Percentiles rank a stretch among this genome's conserved stretches.
phyloP scores from a whole-genome alignment of 768 basidiomycete genomes.

The Termitomyces sp. region DNA sequence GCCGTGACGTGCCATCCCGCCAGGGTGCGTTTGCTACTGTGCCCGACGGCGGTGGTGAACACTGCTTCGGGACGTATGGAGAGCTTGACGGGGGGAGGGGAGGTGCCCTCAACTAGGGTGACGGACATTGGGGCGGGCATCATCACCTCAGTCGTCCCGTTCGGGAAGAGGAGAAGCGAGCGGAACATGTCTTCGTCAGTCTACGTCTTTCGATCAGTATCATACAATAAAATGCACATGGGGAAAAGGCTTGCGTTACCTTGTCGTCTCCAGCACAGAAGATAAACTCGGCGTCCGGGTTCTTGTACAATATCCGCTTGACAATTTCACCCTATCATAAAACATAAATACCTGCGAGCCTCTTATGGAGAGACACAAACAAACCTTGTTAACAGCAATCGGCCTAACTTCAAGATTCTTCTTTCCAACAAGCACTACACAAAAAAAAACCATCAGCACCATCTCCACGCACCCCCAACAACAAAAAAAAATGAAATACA shows the following conservation, averaged over 20 bases:
- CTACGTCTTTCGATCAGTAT: constrained; percentile 27
- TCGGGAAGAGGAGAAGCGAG: constrained; percentile 60
- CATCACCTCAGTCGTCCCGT: constrained; percentile 29
- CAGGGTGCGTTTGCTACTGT: constrained; percentile 81
- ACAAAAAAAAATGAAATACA: constrained; percentile 10
- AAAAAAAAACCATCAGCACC: background rate
- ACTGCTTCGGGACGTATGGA: constrained; percentile 61
- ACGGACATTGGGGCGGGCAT: constrained; percentile 48
- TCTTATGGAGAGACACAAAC: background rate
- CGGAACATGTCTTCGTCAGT: constrained; percentile 99
- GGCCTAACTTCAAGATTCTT: constrained; percentile 98
- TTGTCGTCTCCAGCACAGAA: constrained; percentile 99
- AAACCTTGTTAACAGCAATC: constrained; percentile 86
- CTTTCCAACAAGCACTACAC: constrained; percentile 86
- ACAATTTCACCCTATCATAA: constrained; percentile 86
- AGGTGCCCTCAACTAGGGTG: constrained; percentile 42
- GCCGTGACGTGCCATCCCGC: constrained; percentile 91
- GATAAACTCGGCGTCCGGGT: constrained; percentile 92
- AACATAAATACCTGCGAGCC: background rate
- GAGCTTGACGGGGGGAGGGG: constrained; percentile 49
- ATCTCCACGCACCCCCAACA: background rate
- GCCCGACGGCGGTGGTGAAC: constrained; percentile 93
- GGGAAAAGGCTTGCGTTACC: constrained; percentile 31
- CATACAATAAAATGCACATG: background rate
- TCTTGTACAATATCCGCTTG: constrained; percentile 85